Evolutionary conservation across 306 rosid species (phyloP), one percentile per base, ranked within the genome.

Genomic region (Lathyrus aphaca): DNA sequence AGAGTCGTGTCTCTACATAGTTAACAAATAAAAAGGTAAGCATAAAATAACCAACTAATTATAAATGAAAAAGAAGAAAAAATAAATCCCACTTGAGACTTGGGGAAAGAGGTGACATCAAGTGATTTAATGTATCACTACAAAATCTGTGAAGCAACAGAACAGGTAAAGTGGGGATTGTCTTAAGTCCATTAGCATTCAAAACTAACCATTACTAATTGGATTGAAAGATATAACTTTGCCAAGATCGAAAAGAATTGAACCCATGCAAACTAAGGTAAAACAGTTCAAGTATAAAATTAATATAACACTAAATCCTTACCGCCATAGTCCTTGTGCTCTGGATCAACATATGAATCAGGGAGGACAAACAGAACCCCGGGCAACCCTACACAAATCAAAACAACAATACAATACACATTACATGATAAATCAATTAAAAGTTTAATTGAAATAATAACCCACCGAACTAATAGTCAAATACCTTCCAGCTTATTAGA

Each of bases 321-420:
- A 91, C 98, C 96, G 0, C 98, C 98, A 27, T 92, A 92, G 83
- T 92, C 98, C 64, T 90, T 81, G 72, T 90, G 6, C 66, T 92
- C 98, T 6, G 98, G 90, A 68, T 92, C 98, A 15, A 92, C 96
- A 62, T 92, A 92, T 0, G 96, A 92, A 69, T 92, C 98, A 0
- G 98, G 96, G 49, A 92, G 96, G 66, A 90, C 92, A 76, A 90
- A 92, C 40, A 92, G 71, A 74, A 92, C 98, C 27, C 96, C 96
- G 0, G 92, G 95, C 76, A 89, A 37, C 15, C 95, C 99, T 91
- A 65, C 49, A 13, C 44, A 69, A n/a, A 59, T 46, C 43, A 2
- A 69, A 60, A 60, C 1, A 10, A 43, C 17, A 35, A 49, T 0
- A 4, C n/a, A 15, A 25, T 0, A 18, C 13, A 58, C 38, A 43